Conservation (phyloP, 73 alveolate species). For the Paramecium sonneborni region DNA sequence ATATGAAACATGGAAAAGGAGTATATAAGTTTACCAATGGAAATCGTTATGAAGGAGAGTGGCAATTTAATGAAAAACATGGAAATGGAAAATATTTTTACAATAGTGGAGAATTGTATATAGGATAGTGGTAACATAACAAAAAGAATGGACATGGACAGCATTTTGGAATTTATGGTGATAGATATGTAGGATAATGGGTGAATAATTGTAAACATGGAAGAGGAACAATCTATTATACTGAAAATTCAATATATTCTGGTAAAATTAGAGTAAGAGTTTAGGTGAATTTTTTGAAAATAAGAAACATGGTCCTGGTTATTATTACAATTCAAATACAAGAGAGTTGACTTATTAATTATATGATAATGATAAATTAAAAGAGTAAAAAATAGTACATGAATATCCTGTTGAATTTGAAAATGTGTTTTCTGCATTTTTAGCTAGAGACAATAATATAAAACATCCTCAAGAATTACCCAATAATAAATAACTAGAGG, state of each 20-base stretch:
- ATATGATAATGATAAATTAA: neutral
- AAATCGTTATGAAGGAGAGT: constrained; percentile 41
- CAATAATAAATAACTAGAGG: neutral
- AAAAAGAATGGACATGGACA: neutral
- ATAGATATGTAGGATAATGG: constrained; percentile 35
- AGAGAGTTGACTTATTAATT: neutral
- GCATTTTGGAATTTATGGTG: neutral
- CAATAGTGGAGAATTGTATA: constrained; percentile 12
- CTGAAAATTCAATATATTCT: neutral
- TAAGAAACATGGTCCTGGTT: neutral
- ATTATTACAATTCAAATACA: neutral
- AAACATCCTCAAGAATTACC: neutral
- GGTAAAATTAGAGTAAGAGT: neutral
- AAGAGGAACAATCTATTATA: neutral
- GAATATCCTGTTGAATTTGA: neutral
- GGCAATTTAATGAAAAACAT: neutral
- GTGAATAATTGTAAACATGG: neutral
- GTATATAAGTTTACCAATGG: constrained; percentile 34
- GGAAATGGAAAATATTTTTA: constrained; percentile 38
- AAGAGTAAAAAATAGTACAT: neutral
- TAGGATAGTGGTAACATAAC: constrained; percentile 6
- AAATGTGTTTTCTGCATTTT: neutral
- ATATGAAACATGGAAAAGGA: constrained; percentile 25
- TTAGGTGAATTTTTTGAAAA: neutral
- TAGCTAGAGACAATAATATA: neutral